Conservation (phyloP, 2,329 filamentous ascomycete species). For the Alternaria gansuensis region DNA sequence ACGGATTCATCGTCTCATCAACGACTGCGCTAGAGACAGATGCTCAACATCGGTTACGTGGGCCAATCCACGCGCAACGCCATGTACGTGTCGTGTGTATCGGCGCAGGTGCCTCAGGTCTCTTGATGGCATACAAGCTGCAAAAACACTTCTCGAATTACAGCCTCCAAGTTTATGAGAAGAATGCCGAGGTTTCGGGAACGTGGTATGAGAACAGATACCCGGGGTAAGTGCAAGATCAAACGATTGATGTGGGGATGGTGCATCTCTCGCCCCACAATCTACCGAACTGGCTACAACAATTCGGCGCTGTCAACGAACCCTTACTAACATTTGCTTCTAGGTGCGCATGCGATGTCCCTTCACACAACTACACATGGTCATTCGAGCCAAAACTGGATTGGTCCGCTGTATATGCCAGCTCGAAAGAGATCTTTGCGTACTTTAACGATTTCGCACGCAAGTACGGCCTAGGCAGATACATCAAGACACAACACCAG, state of each 20-base stretch:
- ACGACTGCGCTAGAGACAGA: constrained; percentile 33
- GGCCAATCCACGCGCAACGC: constrained; percentile 49
- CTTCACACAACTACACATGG: constrained; percentile 63
- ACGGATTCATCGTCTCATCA: constrained; percentile 43
- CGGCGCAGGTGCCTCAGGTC: constrained; percentile 60
- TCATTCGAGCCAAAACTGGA: constrained; percentile 59
- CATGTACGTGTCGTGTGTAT: constrained; percentile 56
- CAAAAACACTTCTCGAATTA: constrained; percentile 57
- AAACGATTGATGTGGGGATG: constrained; percentile 7
- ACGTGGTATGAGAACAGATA: constrained; percentile 64
- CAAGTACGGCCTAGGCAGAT: constrained; percentile 54
- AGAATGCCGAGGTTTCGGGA: constrained; percentile 59
- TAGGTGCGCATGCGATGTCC: constrained; percentile 61
- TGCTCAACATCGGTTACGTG: constrained; percentile 37
- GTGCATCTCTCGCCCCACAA: constrained; percentile 10
- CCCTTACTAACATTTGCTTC: constrained; percentile 22
- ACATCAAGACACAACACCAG: constrained; percentile 47
- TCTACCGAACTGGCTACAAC: constrained; percentile 1
- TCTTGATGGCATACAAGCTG: constrained; percentile 61
- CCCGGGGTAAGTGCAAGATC: constrained; percentile 45
- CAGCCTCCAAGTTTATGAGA: constrained; percentile 58
- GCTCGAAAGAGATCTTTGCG: constrained; percentile 55
- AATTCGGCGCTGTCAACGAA: background rate
- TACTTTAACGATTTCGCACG: constrained; percentile 56
- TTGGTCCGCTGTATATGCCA: constrained; percentile 56